Percentiles rank a stretch among this genome's conserved stretches.
phyloP scores from a whole-genome alignment of 495 filamentous ascomycete genomes.

The Darksidea phi region DNA sequence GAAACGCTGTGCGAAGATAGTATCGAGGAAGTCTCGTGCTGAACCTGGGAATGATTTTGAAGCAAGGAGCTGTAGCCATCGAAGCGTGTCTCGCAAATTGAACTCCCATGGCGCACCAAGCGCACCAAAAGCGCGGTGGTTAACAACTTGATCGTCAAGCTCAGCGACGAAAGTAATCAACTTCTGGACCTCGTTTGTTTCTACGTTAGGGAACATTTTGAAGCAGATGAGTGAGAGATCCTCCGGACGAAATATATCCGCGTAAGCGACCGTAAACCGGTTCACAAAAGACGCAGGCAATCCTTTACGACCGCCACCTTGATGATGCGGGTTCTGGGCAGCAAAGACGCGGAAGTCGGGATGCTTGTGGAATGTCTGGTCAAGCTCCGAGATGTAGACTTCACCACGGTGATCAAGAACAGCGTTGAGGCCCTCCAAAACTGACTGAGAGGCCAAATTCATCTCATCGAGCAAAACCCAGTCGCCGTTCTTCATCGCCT shows the following conservation, averaged over 20 bases:
- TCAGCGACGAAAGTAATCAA: conserved; percentile 78
- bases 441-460: conserved; percentile 96
- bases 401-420: conserved; percentile 97
- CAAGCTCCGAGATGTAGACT: conserved; percentile 91
- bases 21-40: conserved; percentile 69
- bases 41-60: conserved; percentile 51
- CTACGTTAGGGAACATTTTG: conserved; percentile 66
- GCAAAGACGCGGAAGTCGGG: conserved; percentile 90
- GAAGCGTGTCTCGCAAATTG: conserved; percentile 86
- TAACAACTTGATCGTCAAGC: conserved; percentile 68
- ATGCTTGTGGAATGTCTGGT: conserved; percentile 87
- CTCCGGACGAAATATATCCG: conserved; percentile 76
- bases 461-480: conserved; percentile 99
- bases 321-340: conserved; percentile 95
- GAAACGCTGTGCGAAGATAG: conserved; percentile 89
- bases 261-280: conserved; percentile 95
- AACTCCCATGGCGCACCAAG: conserved; percentile 95
- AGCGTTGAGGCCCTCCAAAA: conserved; percentile 94
- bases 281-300: conserved; percentile 95
- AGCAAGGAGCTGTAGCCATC: conserved; percentile 78
- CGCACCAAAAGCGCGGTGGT: conserved; percentile 66
- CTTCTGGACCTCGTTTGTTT: conserved; percentile 54
- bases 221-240: conserved; percentile 81
- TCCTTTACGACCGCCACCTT: conserved; percentile 94
- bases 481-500: conserved; percentile 90